Base-by-base conservation (phyloP, 306 rosid species). In the Acmispon strigosus region DNA sequence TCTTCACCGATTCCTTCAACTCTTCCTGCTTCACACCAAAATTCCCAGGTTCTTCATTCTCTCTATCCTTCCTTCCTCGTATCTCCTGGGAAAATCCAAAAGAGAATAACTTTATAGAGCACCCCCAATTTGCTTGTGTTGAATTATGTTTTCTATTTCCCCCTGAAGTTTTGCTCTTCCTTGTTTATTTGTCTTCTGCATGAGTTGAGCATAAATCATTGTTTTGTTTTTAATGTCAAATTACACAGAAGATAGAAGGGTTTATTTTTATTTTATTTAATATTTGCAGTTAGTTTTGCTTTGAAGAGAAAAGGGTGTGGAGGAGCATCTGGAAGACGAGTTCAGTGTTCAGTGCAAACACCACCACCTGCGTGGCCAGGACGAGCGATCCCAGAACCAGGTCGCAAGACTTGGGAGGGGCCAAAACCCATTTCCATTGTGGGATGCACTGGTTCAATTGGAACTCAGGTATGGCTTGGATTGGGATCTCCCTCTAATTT, bases 321-420 rank as follows among this genome's bases (percentile, higher is more conserved):
- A 69, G 53, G 44, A 15, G 58, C 73, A 47, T 49, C 73, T 68
- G 77, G 86, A 67, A 76, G 80, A 66, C 56, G 84, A 77, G 63
- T 91, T 89, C 57, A 19, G 48, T 94, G 97, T 77, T 91, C 91
- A 6, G 74, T 76, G 52, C 85, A 83, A 75, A 43, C 76, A 43
- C 87, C 94, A 62, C 98, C 97, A 43, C 92, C 99, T 19, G 99
- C 97, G 4, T 94, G 99, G 99, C 96, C 99, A 3, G 99, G 97
- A 77, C 78, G 97, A 74, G 99, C 99, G 20, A 76, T 85, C 10
- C 68, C 76, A 0, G 96, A 91, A 70, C 12, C 65, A 0, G 83
- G 76, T 69, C 74, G 65, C 47, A 78, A 75, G 84, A 80, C 80
- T 47, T 89, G 96, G 96, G 92, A 91, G 29, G 99, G 97, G 5